Evolutionary conservation across 108 stramenopile genomes (phyloP).

Genomic region (Nannochloropsis gaditana): DNA sequence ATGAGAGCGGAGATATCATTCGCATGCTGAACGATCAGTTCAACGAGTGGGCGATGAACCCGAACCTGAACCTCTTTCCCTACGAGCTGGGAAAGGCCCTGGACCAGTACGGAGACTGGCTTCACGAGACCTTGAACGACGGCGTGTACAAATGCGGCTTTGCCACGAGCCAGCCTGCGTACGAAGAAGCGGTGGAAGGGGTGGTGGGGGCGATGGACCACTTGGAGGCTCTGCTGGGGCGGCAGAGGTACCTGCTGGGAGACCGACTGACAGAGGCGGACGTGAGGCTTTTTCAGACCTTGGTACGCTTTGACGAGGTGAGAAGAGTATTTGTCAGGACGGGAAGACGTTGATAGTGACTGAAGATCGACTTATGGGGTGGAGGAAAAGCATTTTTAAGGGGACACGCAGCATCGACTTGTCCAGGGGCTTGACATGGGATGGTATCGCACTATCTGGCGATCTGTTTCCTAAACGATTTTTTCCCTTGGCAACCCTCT

Average conservation of each 20-base stretch:
- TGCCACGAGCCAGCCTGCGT: conserved; percentile 80
- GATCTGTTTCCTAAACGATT: no score
- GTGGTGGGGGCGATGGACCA: conserved; percentile 79
- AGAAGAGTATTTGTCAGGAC: neutral
- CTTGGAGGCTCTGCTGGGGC: conserved; percentile 62
- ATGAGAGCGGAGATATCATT: conserved; percentile 93
- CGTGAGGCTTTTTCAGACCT: conserved; percentile 83
- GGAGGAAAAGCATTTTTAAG: no score
- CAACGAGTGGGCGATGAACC: conserved; percentile 64
- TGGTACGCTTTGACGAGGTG: conserved; percentile 86
- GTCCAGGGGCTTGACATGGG: no score
- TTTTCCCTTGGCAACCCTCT: neutral
- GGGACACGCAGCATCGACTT: no score
- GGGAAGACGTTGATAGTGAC: neutral
- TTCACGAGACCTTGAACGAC: conserved; percentile 78
- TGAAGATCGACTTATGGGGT: no score
- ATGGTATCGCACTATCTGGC: no score
- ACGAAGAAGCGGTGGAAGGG: conserved; percentile 77
- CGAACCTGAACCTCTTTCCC: conserved; percentile 79
- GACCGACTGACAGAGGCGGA: conserved; percentile 81
- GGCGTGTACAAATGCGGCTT: conserved; percentile 96
- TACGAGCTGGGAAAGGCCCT: conserved; percentile 64
- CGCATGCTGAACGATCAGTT: conserved; percentile 91
- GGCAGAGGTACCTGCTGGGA: conserved; percentile 61
- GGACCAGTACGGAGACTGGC: conserved; percentile 76